Conservation (phyloP, 768 basidiomycete genomes). For the Naganishia vaughanmartiniae region DNA sequence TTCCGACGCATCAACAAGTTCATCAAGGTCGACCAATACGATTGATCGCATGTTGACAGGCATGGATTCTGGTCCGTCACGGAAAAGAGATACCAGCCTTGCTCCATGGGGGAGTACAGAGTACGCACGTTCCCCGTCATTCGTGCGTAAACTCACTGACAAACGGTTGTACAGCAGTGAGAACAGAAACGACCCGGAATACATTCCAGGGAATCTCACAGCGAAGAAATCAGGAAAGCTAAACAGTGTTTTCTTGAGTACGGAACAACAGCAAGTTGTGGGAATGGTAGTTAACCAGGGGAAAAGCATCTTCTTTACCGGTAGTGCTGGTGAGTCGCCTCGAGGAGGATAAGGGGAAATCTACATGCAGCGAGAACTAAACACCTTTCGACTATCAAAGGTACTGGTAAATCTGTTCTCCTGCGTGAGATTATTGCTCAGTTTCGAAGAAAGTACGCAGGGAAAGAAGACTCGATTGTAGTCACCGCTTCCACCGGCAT, state of each 20-base stretch:
- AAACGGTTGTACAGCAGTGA: neutral
- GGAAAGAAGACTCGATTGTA: constrained; percentile 70
- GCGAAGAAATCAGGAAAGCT: constrained; percentile 17
- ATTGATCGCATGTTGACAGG: constrained; percentile 17
- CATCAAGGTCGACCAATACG: constrained; percentile 4
- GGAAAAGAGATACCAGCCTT: constrained; percentile 19
- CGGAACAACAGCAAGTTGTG: constrained; percentile 81
- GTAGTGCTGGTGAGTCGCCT: constrained; percentile 76
- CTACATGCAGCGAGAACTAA: neutral
- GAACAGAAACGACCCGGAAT: constrained; percentile 4
- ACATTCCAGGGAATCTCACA: neutral
- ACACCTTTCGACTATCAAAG: constrained; percentile 54
- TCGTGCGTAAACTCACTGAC: neutral
- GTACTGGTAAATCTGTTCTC: constrained; percentile 94
- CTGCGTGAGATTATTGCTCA: constrained; percentile 83
- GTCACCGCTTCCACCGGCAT: constrained; percentile 96
- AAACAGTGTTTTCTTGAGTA: constrained; percentile 64
- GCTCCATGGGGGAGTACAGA: constrained; percentile 14
- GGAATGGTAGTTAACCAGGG: constrained; percentile 66
- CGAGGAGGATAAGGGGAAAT: too few species aligned
- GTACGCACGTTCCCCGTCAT: neutral
- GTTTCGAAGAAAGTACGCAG: constrained; percentile 61
- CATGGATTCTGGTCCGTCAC: constrained; percentile 20
- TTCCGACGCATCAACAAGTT: constrained; percentile 16
- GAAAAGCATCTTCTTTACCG: constrained; percentile 88